Conservation (phyloP, 345 rosid genomes). For the Camelina sativa region DNA sequence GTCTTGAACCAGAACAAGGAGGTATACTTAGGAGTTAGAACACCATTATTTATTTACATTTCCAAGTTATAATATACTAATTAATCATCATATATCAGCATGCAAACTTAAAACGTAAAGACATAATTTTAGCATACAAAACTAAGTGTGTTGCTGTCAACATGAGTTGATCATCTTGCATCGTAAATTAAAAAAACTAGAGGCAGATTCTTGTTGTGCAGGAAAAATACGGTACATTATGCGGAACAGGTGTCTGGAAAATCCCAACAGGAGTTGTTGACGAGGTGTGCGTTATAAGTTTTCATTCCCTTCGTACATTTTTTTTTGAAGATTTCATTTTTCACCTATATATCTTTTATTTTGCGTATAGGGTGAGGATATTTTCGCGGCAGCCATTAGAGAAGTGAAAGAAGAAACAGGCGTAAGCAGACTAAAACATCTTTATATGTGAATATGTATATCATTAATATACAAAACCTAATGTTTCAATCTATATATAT, state of each 20-base stretch:
- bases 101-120: not conserved
- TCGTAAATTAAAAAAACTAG: slow-evolving; percentile 19
- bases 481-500: not conserved
- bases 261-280: slow-evolving; percentile 88
- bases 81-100: not conserved
- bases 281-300: slow-evolving; percentile 52
- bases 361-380: slow-evolving; percentile 69
- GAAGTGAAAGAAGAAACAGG: slow-evolving; percentile 95
- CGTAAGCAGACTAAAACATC: slow-evolving; percentile 48
- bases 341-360: not conserved
- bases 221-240: slow-evolving; percentile 68
- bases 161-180: slow-evolving; percentile 5
- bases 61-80: not conserved
- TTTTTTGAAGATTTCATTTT: slow-evolving; percentile 13
- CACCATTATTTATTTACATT: not conserved
- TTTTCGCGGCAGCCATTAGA: slow-evolving; percentile 61
- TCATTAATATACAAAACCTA: not conserved
- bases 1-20: slow-evolving; percentile 72
- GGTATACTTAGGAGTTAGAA: slow-evolving; percentile 50
- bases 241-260: slow-evolving; percentile 80
- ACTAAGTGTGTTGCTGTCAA: not conserved
- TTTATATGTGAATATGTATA: not conserved
- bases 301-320: not conserved
- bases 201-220: slow-evolving; percentile 77
- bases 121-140: no score